phyloP scores from a whole-genome alignment of 768 basidiomycete genomes.

The Lactarius sanguifluus region DNA sequence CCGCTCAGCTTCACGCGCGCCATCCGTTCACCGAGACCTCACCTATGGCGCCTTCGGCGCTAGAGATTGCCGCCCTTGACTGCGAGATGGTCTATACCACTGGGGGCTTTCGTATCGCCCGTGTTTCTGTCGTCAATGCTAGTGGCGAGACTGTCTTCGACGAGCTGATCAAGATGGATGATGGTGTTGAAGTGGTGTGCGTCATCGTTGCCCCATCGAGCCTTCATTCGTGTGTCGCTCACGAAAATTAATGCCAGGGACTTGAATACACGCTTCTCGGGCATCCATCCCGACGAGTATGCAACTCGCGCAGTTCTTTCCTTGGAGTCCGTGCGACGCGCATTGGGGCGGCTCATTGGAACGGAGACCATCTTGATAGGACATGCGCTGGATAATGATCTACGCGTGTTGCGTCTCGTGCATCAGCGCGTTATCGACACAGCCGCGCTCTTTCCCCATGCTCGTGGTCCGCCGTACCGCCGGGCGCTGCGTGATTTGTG shows the following conservation, averaged over 20 bases:
- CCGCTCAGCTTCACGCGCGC: constrained; percentile 66
- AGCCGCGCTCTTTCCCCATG: constrained; percentile 81
- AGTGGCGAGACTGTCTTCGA: constrained; percentile 76
- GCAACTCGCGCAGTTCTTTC: constrained; percentile 60
- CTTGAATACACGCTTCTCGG: constrained; percentile 89
- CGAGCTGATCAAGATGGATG: constrained; percentile 76
- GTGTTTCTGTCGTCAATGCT: constrained; percentile 87
- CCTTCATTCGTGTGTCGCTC: background rate
- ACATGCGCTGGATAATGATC: constrained; percentile 90
- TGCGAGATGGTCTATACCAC: constrained; percentile 98
- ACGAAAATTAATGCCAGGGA: constrained; percentile 52
- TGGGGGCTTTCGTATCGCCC: constrained; percentile 85
- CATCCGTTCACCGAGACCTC: constrained; percentile 65
- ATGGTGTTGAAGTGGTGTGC: constrained; percentile 75
- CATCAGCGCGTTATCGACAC: constrained; percentile 89
- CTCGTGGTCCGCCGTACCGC: constrained; percentile 71
- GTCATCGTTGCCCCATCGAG: constrained; percentile 32
- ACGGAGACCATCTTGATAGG: constrained; percentile 86
- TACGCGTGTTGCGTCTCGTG: constrained; percentile 85
- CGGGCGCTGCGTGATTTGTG: constrained; percentile 82
- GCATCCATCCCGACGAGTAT: constrained; percentile 60
- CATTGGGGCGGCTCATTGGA: constrained; percentile 70
- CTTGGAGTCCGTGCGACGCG: constrained; percentile 61
- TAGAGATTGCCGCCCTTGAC: constrained; percentile 87
- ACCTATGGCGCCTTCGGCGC: constrained; percentile 38